phyloP scores from a whole-genome alignment of 78 protist species.

The Pigoraptor vietnamica region DNA sequence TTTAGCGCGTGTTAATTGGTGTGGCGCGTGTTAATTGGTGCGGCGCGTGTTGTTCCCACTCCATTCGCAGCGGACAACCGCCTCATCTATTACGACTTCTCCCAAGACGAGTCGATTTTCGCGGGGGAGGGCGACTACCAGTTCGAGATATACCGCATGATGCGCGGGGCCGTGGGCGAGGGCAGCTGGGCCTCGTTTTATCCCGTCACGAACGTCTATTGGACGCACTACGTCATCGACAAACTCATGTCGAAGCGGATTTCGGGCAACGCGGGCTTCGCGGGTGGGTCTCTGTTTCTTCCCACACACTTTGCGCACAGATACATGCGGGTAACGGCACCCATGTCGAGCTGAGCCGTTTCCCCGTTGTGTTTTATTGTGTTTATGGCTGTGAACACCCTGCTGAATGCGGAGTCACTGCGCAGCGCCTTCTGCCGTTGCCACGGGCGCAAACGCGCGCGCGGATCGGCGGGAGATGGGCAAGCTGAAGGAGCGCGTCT shows the following conservation, averaged over 20 bases:
- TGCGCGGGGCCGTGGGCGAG: not conserved
- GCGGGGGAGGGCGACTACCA: not conserved
- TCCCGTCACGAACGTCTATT: not conserved
- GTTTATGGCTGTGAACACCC: no score
- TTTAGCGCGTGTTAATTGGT: no score
- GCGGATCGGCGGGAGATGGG: not conserved
- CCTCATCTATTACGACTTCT: not conserved
- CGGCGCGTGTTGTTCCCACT: no score
- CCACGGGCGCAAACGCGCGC: no score
- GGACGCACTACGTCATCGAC: not conserved
- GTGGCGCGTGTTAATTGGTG: no score
- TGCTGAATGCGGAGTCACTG: no score
- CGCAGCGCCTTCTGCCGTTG: no score
- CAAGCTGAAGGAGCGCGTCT: not conserved
- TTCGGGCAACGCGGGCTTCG: not conserved
- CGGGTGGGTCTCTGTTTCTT: not conserved
- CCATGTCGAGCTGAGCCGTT: no score
- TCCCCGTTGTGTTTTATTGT: no score
- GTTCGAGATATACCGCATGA: not conserved
- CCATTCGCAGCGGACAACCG: not conserved
- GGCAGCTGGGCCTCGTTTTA: not conserved
- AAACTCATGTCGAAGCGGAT: not conserved
- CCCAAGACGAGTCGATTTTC: not conserved
- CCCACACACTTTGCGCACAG: no score
- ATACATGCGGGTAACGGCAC: no score